Conservation (phyloP, 768 basidiomycete species). For the Phylloporus sp. region DNA sequence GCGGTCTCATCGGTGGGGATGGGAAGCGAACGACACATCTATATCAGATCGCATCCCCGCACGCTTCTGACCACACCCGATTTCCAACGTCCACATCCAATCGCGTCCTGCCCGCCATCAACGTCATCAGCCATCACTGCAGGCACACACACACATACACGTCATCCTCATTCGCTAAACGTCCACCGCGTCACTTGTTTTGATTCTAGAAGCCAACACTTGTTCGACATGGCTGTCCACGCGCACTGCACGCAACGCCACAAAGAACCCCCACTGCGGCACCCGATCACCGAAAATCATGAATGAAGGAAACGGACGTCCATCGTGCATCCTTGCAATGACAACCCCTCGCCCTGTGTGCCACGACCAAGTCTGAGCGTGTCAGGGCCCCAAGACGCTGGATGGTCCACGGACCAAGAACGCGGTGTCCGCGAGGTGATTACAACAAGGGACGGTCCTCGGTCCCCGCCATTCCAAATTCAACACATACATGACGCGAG, state of each 20-base stretch:
- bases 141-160: background rate
- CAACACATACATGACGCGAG: background rate
- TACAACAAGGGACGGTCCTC: constrained; percentile 11
- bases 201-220: background rate
- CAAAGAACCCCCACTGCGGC: background rate
- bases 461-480: background rate
- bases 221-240: background rate
- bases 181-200: background rate
- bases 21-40: too few species aligned
- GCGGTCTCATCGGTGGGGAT: too few species aligned
- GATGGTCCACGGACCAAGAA: constrained; percentile 7
- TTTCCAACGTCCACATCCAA: background rate
- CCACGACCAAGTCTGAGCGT: too few species aligned
- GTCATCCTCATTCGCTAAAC: background rate
- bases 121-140: background rate
- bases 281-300: background rate
- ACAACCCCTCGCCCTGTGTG: too few species aligned
- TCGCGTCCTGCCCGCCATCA: background rate
- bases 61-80: background rate
- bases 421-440: constrained; percentile 30
- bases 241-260: background rate
- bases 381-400: too few species aligned
- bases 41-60: background rate
- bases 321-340: too few species aligned
- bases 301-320: background rate